phyloP scores from a whole-genome alignment of 129 eudicot genomes.

The Mikania micrantha region DNA sequence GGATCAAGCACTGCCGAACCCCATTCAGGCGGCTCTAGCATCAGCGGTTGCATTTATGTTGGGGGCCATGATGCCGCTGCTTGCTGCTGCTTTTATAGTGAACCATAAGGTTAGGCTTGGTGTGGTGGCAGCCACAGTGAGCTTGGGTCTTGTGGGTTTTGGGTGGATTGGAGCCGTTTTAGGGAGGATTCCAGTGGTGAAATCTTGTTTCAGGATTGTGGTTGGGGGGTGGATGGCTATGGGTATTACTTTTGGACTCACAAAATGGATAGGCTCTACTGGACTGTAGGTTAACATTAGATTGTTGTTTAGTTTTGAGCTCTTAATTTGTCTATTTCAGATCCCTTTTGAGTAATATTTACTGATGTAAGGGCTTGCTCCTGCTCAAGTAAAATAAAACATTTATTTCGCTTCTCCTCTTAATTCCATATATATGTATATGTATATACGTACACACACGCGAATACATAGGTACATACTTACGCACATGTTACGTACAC shows the following conservation, averaged over 20 bases:
- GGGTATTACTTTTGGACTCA: slow-evolving; percentile 33
- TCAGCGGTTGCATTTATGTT: slow-evolving; percentile 32
- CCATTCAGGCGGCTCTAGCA: slow-evolving; percentile 32
- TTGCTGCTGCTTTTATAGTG: slow-evolving; percentile 35
- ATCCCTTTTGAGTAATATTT: neutral
- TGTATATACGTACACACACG: no score
- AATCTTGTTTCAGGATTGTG: slow-evolving; percentile 30
- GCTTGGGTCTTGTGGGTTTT: slow-evolving; percentile 24
- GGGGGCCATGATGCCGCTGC: slow-evolving; percentile 31
- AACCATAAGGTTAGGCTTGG: slow-evolving; percentile 26
- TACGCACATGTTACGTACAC: no score
- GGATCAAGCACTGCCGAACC: slow-evolving; percentile 25
- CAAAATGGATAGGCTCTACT: slow-evolving; percentile 29
- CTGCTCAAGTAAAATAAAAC: neutral
- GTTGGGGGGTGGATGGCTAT: slow-evolving; percentile 41
- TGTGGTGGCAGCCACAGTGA: slow-evolving; percentile 28
- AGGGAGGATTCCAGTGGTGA: slow-evolving; percentile 27
- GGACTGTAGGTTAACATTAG: slow-evolving; percentile 5
- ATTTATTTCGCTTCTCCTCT: neutral
- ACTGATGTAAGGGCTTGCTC: neutral
- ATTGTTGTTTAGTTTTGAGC: neutral
- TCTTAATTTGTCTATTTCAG: neutral
- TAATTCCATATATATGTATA: neutral
- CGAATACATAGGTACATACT: no score
- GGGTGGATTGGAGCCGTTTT: slow-evolving; percentile 32